Evolutionary conservation across 129 eudicot species (phyloP), one percentile per base, ranked within the genome.

Genomic region (Oenanthe sinensis): DNA sequence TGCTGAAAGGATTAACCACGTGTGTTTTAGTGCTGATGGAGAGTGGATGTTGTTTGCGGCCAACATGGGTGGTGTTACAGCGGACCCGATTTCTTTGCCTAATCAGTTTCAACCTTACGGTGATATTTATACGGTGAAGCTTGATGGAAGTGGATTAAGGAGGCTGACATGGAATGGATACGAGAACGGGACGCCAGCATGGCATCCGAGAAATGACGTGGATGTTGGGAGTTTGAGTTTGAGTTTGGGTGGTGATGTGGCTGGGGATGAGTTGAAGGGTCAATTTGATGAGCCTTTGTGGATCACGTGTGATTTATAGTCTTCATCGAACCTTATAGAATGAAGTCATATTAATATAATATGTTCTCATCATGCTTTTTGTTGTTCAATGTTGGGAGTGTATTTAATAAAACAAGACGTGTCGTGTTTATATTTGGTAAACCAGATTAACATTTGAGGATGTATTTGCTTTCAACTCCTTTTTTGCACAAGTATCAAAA

Each of bases 21-120:
- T 90, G 76, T 91, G 97, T 78, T 94, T 91, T 22, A 89, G 97
- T 54, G 85, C 76, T 0, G 92, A 91, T 43, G 60, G 92, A 0
- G 83, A 91, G 88, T 93, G 98, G 98, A 79, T 93, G 75, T 70
- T 91, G 50, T 93, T 93, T 74, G 76, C 96, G 39, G 85, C 92
- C 1, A 94, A 91, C 67, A 80, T 94, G 79, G 96, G 89, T 2
- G 98, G 96, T 3, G 96, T 94, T 3, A 89, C 92, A 54, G 90
- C 87, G 12, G 98, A 94, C 55, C 97, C 97, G 28, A 90, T 90
- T 77, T 76, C 90, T 28, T 4, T 88, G 52, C 98, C 98, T 0
- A 91, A 94, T 83, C 98, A 94, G 77, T 94, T 87, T 44, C 97
- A 91, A 81, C 97, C 97, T 15, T 94, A 94, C 40, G 98, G 98